phyloP scores from a whole-genome alignment of 2,329 filamentous ascomycete species.

The Colletotrichum paranaense region DNA sequence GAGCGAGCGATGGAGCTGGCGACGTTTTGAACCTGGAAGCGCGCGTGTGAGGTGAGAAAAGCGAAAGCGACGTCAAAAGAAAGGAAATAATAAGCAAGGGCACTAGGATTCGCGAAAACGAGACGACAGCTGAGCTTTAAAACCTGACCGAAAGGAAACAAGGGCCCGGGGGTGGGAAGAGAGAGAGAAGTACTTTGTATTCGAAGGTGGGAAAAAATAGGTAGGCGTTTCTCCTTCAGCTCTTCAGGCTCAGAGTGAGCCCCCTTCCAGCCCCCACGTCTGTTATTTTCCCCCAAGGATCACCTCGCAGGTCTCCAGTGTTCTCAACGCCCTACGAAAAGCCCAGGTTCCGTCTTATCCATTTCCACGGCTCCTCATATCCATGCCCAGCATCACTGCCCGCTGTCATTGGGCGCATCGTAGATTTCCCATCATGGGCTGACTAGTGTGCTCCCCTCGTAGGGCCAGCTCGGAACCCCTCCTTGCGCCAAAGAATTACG shows the following conservation, averaged over 20 bases:
- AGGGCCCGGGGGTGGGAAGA: background rate
- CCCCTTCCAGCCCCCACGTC: conserved; percentile 24
- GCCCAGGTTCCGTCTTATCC: conserved; percentile 21
- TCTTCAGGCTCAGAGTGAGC: background rate
- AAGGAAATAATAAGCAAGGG: background rate
- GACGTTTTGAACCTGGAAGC: background rate
- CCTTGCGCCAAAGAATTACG: conserved; percentile 1
- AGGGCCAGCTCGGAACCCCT: conserved; percentile 11
- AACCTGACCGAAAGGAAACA: background rate
- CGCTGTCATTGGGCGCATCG: conserved; percentile 13
- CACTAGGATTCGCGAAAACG: conserved; percentile 13
- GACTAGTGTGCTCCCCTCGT: background rate
- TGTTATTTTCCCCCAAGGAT: background rate
- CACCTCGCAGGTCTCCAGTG: conserved; percentile 12
- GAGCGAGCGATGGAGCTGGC: conserved; percentile 2
- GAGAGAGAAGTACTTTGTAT: background rate
- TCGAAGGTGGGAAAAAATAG: background rate
- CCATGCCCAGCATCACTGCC: background rate
- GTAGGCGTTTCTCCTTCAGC: background rate
- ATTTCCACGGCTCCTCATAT: conserved; percentile 4
- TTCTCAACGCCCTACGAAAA: background rate
- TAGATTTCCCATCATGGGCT: conserved; percentile 4
- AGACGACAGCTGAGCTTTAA: conserved; percentile 18
- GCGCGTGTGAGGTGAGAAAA: background rate
- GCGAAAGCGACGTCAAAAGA: conserved; percentile 18